Evolutionary conservation across 495 filamentous ascomycete species (phyloP), one percentile per base, ranked within the genome.

Genomic region (Arthonia radiata): DNA sequence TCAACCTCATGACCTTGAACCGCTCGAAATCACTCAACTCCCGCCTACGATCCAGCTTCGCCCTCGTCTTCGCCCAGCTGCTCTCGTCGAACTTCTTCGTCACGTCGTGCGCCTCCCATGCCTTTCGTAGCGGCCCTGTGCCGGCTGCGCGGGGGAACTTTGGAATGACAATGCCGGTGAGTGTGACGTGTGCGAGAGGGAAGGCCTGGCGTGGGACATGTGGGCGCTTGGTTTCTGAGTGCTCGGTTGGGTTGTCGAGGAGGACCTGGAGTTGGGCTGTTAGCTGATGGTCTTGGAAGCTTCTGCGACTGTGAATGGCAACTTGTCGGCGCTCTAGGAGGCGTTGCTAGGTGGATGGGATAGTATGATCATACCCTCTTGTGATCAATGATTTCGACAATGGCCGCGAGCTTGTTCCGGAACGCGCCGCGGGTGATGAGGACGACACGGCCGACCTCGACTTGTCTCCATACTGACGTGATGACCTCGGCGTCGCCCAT

Each of bases 321-420:
- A n/a, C n/a, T n/a, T n/a, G n/a, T n/a, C n/a, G n/a, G n/a, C n/a
- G n/a, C n/a, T n/a, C n/a, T n/a, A n/a, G n/a, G n/a, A n/a, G n/a
- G n/a, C n/a, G n/a, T n/a, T 22, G 19, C 6, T 22, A 22, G 6
- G 19, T 22, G 19, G 19, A 22, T 7, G 6, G 6, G 7, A 22
- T 7, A 22, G 6, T 6, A 11, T 25, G n/a, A 35, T 75, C 83
- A 48, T 90, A 94, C 86, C 54, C 86, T 78, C 67, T 91, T 91
- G 75, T 99, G 86, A 58, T 94, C 89, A 56, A 94, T 82, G 53
- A 99, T 91, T 69, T 94, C 81, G 54, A 93, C 80, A 50, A 99
- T 86, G 45, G 65, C 58, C 36, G 80, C 89, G 36, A 94, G 67
- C 53, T 72, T 74, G 56, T 81, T 82, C 36, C 51, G 59, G 61